Evolutionary conservation across 257 asterid genomes (phyloP), one percentile per base, ranked within the genome.

Genomic region (Penstemon barbatus): DNA sequence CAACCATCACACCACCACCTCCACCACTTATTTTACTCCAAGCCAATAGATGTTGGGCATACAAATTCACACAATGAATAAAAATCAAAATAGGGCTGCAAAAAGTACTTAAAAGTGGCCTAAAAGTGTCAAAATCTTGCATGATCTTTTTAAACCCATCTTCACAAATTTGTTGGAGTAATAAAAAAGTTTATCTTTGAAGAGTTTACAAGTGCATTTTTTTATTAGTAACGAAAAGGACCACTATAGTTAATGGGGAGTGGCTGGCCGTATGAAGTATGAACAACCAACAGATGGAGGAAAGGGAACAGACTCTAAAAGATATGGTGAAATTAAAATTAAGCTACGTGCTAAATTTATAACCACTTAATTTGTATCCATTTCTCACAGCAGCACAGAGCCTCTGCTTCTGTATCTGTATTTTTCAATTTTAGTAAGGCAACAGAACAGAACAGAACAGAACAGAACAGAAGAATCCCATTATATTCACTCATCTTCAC

Each of bases 281-380:
- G 80, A 84, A 87, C 95, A 82, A 70, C 80, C 81, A 84, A 87
- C 95, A 82, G 96, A 86, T 52, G 89, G 92, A 12, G 68, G 77
- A 73, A 72, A 71, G 95, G 90, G 76, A 79, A 77, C 97, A 84
- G 61, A 60, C 79, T 68, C 68, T 25, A 25, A 70, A 65, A 86
- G 73, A 74, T 25, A 74, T 69, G 56, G 71, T 59, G 61, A 52
- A 71, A 25, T 25, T 25, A 25, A 25, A 25, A 25, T 25, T 25
- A 25, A 1, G 50, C 68, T 86, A 88, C 91, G 95, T 86, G 91
- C 91, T 57, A 63, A 71, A 75, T 65, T 82, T 76, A 53, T 74
- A 81, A 73, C 96, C 96, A 83, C 84, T 89, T 84, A 82, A 89
- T 79, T 81, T 80, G 86, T 78, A 80, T 61, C 85, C 83, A 68